A percentile compares a stretch with the other conserved stretches of the same genome.
Evolutionary conservation across 164 flowering plant genomes (phyloP).

Genomic region (Cinnamomum chago): DNA sequence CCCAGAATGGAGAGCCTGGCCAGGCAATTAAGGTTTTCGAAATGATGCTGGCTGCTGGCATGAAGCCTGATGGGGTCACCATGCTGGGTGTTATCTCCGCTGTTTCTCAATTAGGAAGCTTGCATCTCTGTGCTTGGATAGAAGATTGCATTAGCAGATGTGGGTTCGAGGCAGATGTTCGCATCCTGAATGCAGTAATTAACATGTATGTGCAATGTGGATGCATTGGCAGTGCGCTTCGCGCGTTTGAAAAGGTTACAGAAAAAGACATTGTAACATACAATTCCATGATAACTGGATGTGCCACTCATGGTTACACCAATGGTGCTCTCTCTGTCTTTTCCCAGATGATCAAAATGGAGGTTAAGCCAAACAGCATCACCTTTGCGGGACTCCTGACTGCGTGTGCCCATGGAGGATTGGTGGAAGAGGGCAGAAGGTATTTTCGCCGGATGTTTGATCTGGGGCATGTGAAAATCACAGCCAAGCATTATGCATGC

Average conservation of each 20-base stretch:
- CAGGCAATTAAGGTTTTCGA: background rate
- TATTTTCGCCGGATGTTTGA: conserved; percentile 15
- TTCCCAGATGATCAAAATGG: conserved; percentile 9
- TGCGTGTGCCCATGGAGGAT: conserved; percentile 17
- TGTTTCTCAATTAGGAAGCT: conserved; percentile 8
- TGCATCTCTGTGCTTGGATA: conserved; percentile 2
- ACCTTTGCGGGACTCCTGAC: conserved; percentile 14
- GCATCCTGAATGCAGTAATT: conserved; percentile 1
- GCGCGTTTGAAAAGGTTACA: conserved; percentile 10
- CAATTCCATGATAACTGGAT: conserved; percentile 21
- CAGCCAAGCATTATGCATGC: conserved; percentile 18
- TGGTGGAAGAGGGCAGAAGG: conserved; percentile 17
- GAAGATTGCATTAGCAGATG: background rate
- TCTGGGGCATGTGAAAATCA: conserved; percentile 5
- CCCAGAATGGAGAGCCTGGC: conserved; percentile 6
- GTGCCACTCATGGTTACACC: conserved; percentile 18
- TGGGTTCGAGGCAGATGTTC: background rate
- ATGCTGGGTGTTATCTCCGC: conserved; percentile 4
- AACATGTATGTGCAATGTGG: conserved; percentile 20
- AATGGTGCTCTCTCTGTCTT: conserved; percentile 10
- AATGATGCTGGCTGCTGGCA: background rate
- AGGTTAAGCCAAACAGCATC: conserved; percentile 15
- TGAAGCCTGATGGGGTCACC: background rate
- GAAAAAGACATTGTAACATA: conserved; percentile 13
- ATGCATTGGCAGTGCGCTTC: conserved; percentile 6